These are phyloP conservation scores for Pezicula neosporulosa DNA, from an alignment of 2,329 filamentous ascomycete species.

Conservation along the genomic window DNA sequence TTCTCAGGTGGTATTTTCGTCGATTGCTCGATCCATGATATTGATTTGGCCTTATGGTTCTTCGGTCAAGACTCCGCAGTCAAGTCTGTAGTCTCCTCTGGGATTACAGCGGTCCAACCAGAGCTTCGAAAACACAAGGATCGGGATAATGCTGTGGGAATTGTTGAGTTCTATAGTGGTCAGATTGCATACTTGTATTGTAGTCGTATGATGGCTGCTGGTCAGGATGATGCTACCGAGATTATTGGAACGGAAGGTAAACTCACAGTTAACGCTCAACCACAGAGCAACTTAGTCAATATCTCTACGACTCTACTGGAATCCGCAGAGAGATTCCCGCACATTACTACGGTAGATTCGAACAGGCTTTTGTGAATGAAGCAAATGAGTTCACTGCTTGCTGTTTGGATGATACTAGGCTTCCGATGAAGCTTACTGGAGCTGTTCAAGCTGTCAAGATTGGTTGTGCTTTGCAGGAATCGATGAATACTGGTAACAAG, in stretches of 20 bases:
- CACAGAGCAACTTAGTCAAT: slow-evolving; percentile 50
- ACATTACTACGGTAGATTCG: slow-evolving; percentile 61
- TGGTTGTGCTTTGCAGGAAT: slow-evolving; percentile 56
- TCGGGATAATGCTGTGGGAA: slow-evolving; percentile 58
- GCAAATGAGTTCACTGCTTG: slow-evolving; percentile 59
- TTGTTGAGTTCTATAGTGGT: slow-evolving; percentile 62
- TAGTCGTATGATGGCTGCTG: slow-evolving; percentile 63
- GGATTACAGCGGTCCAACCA: slow-evolving; percentile 56
- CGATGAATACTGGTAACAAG: slow-evolving; percentile 49
- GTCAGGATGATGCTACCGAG: slow-evolving; percentile 65
- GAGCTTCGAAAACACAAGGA: slow-evolving; percentile 55
- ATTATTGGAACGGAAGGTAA: slow-evolving; percentile 66
- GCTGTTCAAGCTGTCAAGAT: slow-evolving; percentile 59
- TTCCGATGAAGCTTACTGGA: slow-evolving; percentile 54
- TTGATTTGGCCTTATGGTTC: slow-evolving; percentile 63
- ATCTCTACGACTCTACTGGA: slow-evolving; percentile 48
- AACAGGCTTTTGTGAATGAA: slow-evolving; percentile 59
- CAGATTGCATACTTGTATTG: slow-evolving; percentile 63
- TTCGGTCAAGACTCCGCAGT: slow-evolving; percentile 51
- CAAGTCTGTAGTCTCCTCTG: slow-evolving; percentile 52
- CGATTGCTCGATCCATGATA: slow-evolving; percentile 69
- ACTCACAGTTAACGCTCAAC: slow-evolving; percentile 56
- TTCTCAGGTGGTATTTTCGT: slow-evolving; percentile 68
- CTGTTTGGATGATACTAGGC: slow-evolving; percentile 50
- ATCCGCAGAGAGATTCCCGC: slow-evolving; percentile 55